These are phyloP conservation scores for Mangifera indica DNA, from an alignment of 345 rosid genomes.

Conservation along the genomic window DNA sequence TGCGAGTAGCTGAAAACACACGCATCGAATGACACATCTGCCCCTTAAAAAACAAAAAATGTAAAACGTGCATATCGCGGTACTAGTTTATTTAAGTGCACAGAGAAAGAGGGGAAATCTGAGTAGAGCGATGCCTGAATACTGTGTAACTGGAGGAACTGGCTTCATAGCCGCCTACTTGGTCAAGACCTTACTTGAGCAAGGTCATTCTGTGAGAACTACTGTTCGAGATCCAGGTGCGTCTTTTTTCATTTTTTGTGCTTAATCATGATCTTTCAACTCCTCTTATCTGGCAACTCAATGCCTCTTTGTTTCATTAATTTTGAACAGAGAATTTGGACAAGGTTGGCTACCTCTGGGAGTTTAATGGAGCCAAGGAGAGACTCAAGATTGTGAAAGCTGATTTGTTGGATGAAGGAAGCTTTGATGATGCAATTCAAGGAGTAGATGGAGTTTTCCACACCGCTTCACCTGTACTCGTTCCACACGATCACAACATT, in stretches of 20 bases:
- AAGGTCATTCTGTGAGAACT: constrained; percentile 64
- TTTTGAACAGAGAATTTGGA: constrained; percentile 39
- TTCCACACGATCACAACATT: constrained; percentile 23
- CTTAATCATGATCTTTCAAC: too few relatives aligned
- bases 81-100: too few relatives aligned
- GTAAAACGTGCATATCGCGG: too few relatives aligned
- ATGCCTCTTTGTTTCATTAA: not conserved
- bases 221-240: constrained; percentile 84
- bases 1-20: too few relatives aligned
- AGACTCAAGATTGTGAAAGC: constrained; percentile 66
- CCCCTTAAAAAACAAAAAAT: too few relatives aligned
- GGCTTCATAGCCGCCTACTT: constrained; percentile 84
- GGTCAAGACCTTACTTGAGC: constrained; percentile 60
- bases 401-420: constrained; percentile 59
- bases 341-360: constrained; percentile 60
- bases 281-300: too few relatives aligned
- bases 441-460: constrained; percentile 41
- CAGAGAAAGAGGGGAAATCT: not conserved
- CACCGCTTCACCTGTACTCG: too few relatives aligned
- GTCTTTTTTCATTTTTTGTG: too few relatives aligned
- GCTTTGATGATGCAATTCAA: constrained; percentile 66
- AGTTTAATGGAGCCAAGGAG: constrained; percentile 59
- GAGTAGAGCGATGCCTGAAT: constrained; percentile 54
- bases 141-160: constrained; percentile 92
- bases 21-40: too few relatives aligned